Evolutionary conservation across 805 yeast genomes (phyloP), one percentile per base, ranked within the genome.

Genomic region (Kregervanrija pseudodelftensis): DNA sequence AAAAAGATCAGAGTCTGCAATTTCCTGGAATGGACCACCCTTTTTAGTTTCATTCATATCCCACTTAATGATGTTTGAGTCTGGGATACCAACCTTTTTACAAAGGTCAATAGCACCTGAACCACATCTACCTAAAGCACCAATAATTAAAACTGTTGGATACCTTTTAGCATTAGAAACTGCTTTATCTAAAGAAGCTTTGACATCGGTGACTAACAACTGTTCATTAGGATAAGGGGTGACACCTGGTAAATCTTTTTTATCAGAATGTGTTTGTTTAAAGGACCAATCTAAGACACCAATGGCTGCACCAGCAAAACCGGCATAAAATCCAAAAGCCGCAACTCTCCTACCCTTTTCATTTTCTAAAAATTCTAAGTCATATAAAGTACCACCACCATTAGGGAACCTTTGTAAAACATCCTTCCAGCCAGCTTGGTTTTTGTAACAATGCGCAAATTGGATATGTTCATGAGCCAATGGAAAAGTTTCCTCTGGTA

Each of bases 281-380:
- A 85, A 83, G 41, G 95, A 85, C 96, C 98, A 93, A 66, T 89
- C 95, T 64, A 79, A 79, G 42, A 91, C 73, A 58, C 99, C 99
- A 45, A 93, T 69, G 32, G 99, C 99, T 33, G 99, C 99, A 59
- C 99, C 99, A 7, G 98, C 99, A 64, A 93, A 93, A n/a, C 99
- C 99, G 38, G 99, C 99, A 65, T 91, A 91, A 73, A 79, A 93
- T n/a, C 99, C 99, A 63, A 93, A 93, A 8, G 99, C 99, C 38
- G 99, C 99, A 30, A 93, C 99, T 69, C 99, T 85, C 74, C 99
- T 85, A 33, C 98, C 98, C 60, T 79, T 81, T 56, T 85, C 96
- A 64, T 93, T 88, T 65, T 86, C 95, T 64, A 93, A 73, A 62
- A 93, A 93, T 70, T 93, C 99, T 54, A 93, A 73, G 64, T 93